These are phyloP conservation scores for Adansonia madagascariensis DNA, from an alignment of 441 rosid genomes.

Conservation along the genomic window DNA sequence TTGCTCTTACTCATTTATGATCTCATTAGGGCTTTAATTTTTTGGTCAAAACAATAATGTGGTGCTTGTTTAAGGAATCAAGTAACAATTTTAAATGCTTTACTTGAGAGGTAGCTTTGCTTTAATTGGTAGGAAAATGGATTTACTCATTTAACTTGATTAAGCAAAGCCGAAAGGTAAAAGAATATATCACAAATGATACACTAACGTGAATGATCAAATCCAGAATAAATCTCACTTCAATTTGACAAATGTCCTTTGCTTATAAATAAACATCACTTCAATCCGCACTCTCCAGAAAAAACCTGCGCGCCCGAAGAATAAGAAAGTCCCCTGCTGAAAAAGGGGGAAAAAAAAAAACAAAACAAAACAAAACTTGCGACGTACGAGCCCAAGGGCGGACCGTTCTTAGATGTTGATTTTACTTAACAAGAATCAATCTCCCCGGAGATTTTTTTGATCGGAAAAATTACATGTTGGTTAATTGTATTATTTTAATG, in stretches of 20 bases:
- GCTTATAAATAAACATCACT: background rate
- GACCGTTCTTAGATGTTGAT: slow-evolving; percentile 33
- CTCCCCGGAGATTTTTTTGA: too few species aligned
- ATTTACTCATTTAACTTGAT: too few species aligned
- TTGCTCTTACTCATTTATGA: too few species aligned
- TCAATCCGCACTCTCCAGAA: background rate
- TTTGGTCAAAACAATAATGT: background rate
- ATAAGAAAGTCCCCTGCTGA: too few species aligned
- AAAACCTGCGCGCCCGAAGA: too few species aligned
- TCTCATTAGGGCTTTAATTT: too few species aligned
- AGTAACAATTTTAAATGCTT: background rate
- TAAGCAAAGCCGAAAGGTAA: background rate
- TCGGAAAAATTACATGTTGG: too few species aligned
- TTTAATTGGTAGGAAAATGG: slow-evolving; percentile 23
- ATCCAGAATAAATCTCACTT: slow-evolving; percentile 8
- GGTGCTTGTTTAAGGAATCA: background rate
- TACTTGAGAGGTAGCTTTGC: background rate
- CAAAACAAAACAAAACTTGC: too few species aligned
- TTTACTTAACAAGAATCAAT: too few species aligned
- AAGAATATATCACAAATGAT: slow-evolving; percentile 24
- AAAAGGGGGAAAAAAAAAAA: too few species aligned
- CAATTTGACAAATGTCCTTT: background rate
- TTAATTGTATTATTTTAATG: too few species aligned
- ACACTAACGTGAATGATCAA: slow-evolving; percentile 23
- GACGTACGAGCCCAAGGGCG: too few species aligned